Evolutionary conservation across 2,329 filamentous ascomycete species (phyloP), one percentile per base, ranked within the genome.

Genomic region (Emmonsiellopsis sp.): DNA sequence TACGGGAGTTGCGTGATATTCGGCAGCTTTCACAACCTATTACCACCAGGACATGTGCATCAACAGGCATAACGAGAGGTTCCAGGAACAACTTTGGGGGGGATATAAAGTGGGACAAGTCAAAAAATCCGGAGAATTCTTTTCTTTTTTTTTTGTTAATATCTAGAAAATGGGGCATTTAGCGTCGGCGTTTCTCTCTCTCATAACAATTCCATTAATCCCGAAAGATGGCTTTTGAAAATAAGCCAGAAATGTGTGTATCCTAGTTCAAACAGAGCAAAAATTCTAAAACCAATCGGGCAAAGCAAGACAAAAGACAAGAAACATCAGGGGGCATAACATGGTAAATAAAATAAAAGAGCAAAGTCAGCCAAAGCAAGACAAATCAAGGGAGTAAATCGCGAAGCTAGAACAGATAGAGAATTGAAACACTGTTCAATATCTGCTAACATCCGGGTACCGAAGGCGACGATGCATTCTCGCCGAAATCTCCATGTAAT

Each of bases 381-480:
- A 34, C 11, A 34, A 49, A 30, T 41, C 9, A 10, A 51, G 54
- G 45, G 34, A 7, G 35, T 9, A 50, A 35, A 30, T 7, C 9
- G 13, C 13, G 16, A 16, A 26, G 16, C 34, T 26, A 20, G 7
- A 30, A 3, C 11, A 37, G 13, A 32, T 4, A 9, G 16, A n/a
- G 26, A 44, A 26, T 4, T 4, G 15, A 26, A 49, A 41, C 15
- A 31, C 35, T 38, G 9, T 6, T 38, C 9, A 42, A 8, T n/a
- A 16, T 10, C 20, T 13, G 11, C 11, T 40, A 16, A 40, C 30
- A 26, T 83, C 86, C 2, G 87, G 91, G 65, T 96, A 95, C 54
- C 89, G 86, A 61, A 95, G 75, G 56, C 79, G 78, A 55, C 92
- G 83, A 73, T 93, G 90, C 69, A 95, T 73, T 65, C 88, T 81